Evolutionary conservation across 2,329 filamentous ascomycete species (phyloP).

Genomic region (Cadophora luteo-olivacea): DNA sequence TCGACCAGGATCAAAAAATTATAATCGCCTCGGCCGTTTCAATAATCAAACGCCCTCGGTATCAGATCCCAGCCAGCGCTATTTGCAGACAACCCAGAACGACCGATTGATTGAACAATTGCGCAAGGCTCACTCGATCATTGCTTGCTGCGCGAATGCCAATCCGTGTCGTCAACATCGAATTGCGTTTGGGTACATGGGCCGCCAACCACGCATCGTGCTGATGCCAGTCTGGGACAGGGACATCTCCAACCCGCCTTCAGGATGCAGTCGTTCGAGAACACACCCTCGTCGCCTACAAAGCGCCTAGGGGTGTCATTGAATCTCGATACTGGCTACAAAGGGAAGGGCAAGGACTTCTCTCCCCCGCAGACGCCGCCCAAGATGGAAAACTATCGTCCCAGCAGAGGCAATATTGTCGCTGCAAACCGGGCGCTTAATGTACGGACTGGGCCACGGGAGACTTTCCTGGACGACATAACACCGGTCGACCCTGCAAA

Average conservation of each 20-base stretch:
- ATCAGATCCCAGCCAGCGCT: slow-evolving; percentile 27
- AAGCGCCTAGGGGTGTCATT: slow-evolving; percentile 41
- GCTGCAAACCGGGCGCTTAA: slow-evolving; percentile 42
- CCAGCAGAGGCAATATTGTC: slow-evolving; percentile 35
- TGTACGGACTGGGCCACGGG: slow-evolving; percentile 34
- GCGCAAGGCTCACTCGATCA: slow-evolving; percentile 24
- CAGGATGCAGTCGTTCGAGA: slow-evolving; percentile 42
- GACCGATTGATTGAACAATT: slow-evolving; percentile 15
- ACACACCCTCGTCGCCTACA: slow-evolving; percentile 35
- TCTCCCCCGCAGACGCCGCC: slow-evolving; percentile 42
- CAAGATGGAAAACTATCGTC: slow-evolving; percentile 33
- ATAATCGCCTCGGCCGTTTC: slow-evolving; percentile 31
- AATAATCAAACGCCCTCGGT: slow-evolving; percentile 33
- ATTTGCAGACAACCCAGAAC: slow-evolving; percentile 5
- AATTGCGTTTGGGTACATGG: slow-evolving; percentile 27
- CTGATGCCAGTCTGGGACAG: slow-evolving; percentile 28
- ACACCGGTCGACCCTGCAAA: slow-evolving; percentile 43
- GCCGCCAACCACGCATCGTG: slow-evolving; percentile 28
- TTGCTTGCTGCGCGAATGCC: slow-evolving; percentile 23
- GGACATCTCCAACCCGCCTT: slow-evolving; percentile 15
- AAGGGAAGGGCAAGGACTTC: slow-evolving; percentile 35
- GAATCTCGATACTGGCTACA: slow-evolving; percentile 43
- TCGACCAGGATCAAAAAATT: slow-evolving; percentile 25
- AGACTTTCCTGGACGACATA: slow-evolving; percentile 46
- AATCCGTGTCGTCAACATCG: slow-evolving; percentile 20